These are phyloP conservation scores for Suillus subluteus DNA, from an alignment of 768 basidiomycete genomes.

Conservation along the genomic window DNA sequence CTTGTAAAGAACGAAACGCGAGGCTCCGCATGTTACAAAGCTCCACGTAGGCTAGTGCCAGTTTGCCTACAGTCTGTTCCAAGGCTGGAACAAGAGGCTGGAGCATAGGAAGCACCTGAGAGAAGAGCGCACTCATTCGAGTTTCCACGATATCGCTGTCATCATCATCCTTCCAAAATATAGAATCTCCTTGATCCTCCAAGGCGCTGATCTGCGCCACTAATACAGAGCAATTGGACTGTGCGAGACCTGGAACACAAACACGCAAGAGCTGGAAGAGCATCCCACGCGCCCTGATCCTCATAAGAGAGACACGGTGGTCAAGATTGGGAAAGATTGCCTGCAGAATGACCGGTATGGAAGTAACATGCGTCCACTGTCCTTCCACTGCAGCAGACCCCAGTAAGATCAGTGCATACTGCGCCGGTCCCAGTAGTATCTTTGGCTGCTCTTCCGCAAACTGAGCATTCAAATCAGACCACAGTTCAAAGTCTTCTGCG, in stretches of 20 bases:
- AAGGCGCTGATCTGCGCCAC: conserved; percentile 55
- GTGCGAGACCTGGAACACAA: conserved; percentile 79
- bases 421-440: conserved; percentile 76
- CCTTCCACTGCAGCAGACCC: conserved; percentile 76
- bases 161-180: conserved; percentile 79
- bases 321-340: conserved; percentile 83
- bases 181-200: conserved; percentile 57
- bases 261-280: conserved; percentile 84
- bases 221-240: conserved; percentile 64
- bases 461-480: conserved; percentile 78
- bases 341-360: conserved; percentile 78
- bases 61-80: conserved; percentile 74
- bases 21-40: conserved; percentile 83
- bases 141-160: conserved; percentile 53
- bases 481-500: conserved; percentile 70
- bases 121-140: conserved; percentile 72
- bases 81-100: conserved; percentile 72
- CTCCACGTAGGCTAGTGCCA: conserved; percentile 85
- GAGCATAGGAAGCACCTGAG: conserved; percentile 66
- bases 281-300: conserved; percentile 73
- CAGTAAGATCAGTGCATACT: conserved; percentile 87
- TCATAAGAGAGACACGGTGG: conserved; percentile 70
- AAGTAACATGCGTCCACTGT: conserved; percentile 71
- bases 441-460: conserved; percentile 72
- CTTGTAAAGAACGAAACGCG: conserved; percentile 87